Evolutionary conservation across 306 rosid genomes (phyloP).

Genomic region (Vigna trinervia): DNA sequence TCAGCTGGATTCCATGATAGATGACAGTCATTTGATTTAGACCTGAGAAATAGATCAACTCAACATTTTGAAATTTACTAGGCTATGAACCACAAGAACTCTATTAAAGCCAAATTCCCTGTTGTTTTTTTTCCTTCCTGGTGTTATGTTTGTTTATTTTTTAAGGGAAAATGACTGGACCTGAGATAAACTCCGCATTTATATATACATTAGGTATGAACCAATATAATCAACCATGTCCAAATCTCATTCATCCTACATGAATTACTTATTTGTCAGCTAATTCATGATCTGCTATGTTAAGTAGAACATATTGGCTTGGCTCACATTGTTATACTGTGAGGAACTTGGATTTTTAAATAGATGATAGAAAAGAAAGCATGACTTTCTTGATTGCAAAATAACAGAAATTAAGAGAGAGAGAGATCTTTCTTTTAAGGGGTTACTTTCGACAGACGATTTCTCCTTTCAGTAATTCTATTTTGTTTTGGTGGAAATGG

Average conservation of each 20-base stretch:
- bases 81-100: background rate
- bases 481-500: too few relatives aligned
- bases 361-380: background rate
- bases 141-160: background rate
- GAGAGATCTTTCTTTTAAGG: background rate
- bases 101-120: background rate
- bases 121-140: background rate
- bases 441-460: background rate
- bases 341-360: background rate
- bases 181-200: conserved; percentile 8
- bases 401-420: conserved; percentile 5
- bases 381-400: background rate
- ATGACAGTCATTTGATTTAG: conserved; percentile 8
- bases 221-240: background rate
- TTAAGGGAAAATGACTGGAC: background rate
- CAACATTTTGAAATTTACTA: background rate
- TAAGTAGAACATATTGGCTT: conserved; percentile 30
- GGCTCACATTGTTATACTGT: conserved; percentile 2
- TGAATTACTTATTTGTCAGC: conserved; percentile 13
- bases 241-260: conserved; percentile 11
- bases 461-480: background rate
- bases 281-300: conserved; percentile 21
- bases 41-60: background rate
- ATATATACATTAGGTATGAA: conserved; percentile 15
- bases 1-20: background rate